phyloP scores from a whole-genome alignment of 768 basidiomycete genomes.

The Lactifluus piperatus region DNA sequence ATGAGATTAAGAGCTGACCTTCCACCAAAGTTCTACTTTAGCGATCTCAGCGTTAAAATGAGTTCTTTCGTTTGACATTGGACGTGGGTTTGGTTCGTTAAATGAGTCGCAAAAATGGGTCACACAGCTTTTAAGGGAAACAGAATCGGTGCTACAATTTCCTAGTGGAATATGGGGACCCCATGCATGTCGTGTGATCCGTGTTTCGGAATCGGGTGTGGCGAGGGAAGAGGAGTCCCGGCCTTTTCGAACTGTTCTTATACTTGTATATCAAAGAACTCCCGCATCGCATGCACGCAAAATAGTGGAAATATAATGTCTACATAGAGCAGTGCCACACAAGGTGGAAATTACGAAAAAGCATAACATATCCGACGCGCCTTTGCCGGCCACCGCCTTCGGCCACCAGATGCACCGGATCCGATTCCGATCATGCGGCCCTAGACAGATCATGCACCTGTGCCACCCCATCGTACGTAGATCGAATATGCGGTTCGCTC shows the following conservation, averaged over 20 bases:
- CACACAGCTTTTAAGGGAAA: no score
- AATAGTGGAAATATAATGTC: not conserved
- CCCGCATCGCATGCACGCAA: no score
- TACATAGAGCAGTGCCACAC: not conserved
- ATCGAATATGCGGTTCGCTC: no score
- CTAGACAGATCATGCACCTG: not conserved
- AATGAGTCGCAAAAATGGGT: no score
- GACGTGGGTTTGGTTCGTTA: not conserved
- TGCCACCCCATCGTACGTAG: not conserved
- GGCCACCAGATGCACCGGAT: not conserved
- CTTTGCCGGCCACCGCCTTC: not conserved
- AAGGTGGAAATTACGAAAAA: not conserved
- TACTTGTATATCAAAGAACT: no score
- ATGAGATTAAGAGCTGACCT: conserved; percentile 42
- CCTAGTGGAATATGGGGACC: not conserved
- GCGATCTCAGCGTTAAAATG: conserved; percentile 76
- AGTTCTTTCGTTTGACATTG: conserved; percentile 60
- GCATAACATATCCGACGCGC: not conserved
- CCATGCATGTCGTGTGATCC: not conserved
- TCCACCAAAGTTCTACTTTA: conserved; percentile 86
- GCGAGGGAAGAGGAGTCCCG: no score
- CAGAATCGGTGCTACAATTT: not conserved
- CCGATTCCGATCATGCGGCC: not conserved
- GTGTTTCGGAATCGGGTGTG: no score
- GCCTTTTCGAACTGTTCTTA: no score